Evolutionary conservation across 2,329 filamentous ascomycete species (phyloP).

Genomic region (Allantophomopsis lycopodina): DNA sequence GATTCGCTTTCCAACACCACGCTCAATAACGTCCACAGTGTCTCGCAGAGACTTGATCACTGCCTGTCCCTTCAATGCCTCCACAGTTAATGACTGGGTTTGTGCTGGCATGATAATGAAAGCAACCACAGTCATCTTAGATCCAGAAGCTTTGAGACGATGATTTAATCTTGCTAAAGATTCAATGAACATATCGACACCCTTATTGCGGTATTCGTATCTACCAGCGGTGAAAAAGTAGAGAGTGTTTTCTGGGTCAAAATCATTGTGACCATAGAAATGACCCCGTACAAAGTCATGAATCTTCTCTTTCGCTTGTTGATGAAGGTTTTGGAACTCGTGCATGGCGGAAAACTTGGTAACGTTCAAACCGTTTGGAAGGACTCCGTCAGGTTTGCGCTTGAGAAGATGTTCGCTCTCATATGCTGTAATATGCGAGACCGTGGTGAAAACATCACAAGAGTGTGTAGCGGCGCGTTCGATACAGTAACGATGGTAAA

Average conservation of each 20-base stretch:
- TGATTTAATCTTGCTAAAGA: conserved; percentile 90
- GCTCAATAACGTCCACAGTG: conserved; percentile 84
- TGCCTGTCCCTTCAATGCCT: conserved; percentile 90
- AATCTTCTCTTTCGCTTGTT: conserved; percentile 94
- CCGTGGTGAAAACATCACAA: conserved; percentile 94
- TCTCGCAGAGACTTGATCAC: conserved; percentile 94
- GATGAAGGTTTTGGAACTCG: conserved; percentile 97
- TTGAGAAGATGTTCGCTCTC: conserved; percentile 96
- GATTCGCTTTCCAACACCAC: conserved; percentile 81
- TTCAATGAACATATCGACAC: conserved; percentile 99
- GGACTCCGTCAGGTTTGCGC: conserved; percentile 89
- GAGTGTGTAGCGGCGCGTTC: conserved; percentile 86
- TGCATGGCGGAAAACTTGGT: conserved; percentile 98
- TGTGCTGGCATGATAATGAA: conserved; percentile 99
- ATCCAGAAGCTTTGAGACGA: conserved; percentile 69
- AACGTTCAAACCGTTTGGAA: conserved; percentile 94
- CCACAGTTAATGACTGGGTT: conserved; percentile 86
- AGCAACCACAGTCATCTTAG: conserved; percentile 87
- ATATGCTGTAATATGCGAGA: conserved; percentile 96
- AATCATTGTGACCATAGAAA: conserved; percentile 97
- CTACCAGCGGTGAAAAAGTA: conserved; percentile 96
- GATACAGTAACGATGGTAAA: conserved; percentile 97
- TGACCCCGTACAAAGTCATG: conserved; percentile 96
- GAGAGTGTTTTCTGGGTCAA: conserved; percentile 89
- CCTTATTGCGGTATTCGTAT: conserved; percentile 97